Conservation (phyloP, 768 basidiomycete species). For the Rhizopogon sp. region DNA sequence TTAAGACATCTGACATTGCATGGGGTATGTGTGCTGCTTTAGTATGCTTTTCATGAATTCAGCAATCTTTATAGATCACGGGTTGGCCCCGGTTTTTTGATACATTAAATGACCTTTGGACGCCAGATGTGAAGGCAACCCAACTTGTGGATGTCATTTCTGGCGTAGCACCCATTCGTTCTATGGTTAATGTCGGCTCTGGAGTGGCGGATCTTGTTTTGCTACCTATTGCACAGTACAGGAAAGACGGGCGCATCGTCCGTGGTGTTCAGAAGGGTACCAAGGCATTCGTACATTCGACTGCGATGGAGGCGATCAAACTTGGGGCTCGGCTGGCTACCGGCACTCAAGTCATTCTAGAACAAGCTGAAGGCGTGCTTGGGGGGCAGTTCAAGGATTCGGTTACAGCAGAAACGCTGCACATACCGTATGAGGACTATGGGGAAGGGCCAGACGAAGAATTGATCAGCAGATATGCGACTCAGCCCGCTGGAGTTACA, state of each 20-base stretch:
- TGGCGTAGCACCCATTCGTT: constrained; percentile 93
- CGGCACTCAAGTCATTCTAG: constrained; percentile 95
- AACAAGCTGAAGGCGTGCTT: constrained; percentile 88
- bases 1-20: constrained; percentile 86
- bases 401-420: constrained; percentile 64
- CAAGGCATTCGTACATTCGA: constrained; percentile 88
- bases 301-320: constrained; percentile 93
- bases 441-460: constrained; percentile 40
- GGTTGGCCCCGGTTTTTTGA: constrained; percentile 91
- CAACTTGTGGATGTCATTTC: constrained; percentile 96
- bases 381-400: constrained; percentile 71
- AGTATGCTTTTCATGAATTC: background rate
- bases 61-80: constrained; percentile 54
- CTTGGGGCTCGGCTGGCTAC: constrained; percentile 92
- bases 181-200: constrained; percentile 94
- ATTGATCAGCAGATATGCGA: constrained; percentile 82
- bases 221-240: constrained; percentile 95
- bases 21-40: constrained; percentile 56
- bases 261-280: constrained; percentile 94
- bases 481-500: constrained; percentile 78
- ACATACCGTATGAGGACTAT: constrained; percentile 33
- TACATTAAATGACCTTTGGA: constrained; percentile 96
- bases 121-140: constrained; percentile 98
- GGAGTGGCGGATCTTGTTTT: constrained; percentile 95
- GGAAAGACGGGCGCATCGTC: constrained; percentile 90